Conservation (phyloP, 1,284 basidiomycete genomes). For the Porodaedalea pini region DNA sequence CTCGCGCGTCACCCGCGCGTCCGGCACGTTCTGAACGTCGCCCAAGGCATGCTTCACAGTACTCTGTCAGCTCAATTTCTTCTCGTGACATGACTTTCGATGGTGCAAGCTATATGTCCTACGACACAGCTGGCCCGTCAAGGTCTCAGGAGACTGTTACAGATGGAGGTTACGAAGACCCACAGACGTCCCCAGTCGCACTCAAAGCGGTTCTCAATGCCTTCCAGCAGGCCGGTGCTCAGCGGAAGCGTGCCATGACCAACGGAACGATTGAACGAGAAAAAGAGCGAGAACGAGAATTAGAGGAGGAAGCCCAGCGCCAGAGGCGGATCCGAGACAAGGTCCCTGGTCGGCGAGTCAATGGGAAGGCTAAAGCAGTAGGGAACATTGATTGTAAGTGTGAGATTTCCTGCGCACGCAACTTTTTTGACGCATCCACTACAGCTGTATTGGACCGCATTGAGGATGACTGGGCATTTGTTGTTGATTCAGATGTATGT, state of each 20-base stretch:
- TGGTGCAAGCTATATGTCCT: slow-evolving; percentile 25
- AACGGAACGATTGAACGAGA: slow-evolving; percentile 48
- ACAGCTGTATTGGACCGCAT: slow-evolving; percentile 82
- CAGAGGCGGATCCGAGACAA: slow-evolving; percentile 66
- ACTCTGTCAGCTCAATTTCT: slow-evolving; percentile 18
- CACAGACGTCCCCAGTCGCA: slow-evolving; percentile 39
- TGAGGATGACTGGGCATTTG: slow-evolving; percentile 85
- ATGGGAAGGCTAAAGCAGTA: slow-evolving; percentile 47
- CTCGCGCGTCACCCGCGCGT: slow-evolving; percentile 20
- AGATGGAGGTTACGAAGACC: slow-evolving; percentile 19
- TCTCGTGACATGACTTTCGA: slow-evolving; percentile 16
- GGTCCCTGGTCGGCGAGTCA: slow-evolving; percentile 52
- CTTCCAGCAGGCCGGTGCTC: slow-evolving; percentile 58
- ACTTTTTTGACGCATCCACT: not conserved
- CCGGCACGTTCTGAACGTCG: slow-evolving; percentile 26
- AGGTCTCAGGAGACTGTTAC: slow-evolving; percentile 35
- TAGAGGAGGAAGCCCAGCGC: slow-evolving; percentile 55
- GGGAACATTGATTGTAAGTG: slow-evolving; percentile 75
- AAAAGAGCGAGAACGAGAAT: slow-evolving; percentile 45
- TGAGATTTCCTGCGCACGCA: not conserved
- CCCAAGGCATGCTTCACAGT: slow-evolving; percentile 23
- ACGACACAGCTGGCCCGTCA: slow-evolving; percentile 34
- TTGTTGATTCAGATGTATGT: slow-evolving; percentile 79
- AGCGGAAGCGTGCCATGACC: slow-evolving; percentile 50
- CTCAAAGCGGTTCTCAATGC: slow-evolving; percentile 58